phyloP scores from a whole-genome alignment of 1,284 basidiomycete genomes.

The Amylostereum areolatum region DNA sequence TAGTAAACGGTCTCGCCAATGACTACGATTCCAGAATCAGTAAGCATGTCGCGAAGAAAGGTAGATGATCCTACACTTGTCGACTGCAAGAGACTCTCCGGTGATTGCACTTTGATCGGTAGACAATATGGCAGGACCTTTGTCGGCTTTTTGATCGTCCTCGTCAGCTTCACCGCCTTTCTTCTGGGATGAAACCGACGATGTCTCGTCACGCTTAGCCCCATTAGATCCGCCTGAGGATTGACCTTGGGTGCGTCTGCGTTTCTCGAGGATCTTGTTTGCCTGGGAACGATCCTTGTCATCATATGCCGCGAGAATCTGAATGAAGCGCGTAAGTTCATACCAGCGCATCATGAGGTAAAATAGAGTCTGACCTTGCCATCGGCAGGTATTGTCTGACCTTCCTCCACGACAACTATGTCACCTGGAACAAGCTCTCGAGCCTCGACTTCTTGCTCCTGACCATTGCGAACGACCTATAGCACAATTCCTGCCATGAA shows the following conservation, averaged over 20 bases:
- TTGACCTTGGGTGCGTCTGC: neutral
- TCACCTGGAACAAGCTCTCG: slow-evolving; percentile 50
- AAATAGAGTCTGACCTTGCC: slow-evolving; percentile 23
- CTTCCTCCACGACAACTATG: slow-evolving; percentile 40
- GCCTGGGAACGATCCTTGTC: slow-evolving; percentile 33
- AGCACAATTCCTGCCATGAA: neutral
- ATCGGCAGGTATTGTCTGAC: slow-evolving; percentile 45
- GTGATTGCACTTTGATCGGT: slow-evolving; percentile 46
- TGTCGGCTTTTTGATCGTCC: slow-evolving; percentile 21
- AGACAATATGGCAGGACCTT: slow-evolving; percentile 42
- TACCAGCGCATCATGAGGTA: slow-evolving; percentile 12
- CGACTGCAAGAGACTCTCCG: slow-evolving; percentile 47
- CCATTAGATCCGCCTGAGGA: neutral
- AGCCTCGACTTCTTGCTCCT: slow-evolving; percentile 44
- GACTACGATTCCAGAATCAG: slow-evolving; percentile 10
- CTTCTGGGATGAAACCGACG: neutral
- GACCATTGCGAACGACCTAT: slow-evolving; percentile 34
- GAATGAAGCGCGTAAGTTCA: slow-evolving; percentile 26
- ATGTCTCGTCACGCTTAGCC: neutral
- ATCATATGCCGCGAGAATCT: slow-evolving; percentile 38
- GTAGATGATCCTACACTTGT: slow-evolving; percentile 29
- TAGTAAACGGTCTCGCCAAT: slow-evolving; percentile 40
- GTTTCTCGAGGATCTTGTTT: slow-evolving; percentile 14
- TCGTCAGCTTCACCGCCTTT: slow-evolving; percentile 8
- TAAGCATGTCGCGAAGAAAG: neutral